Conservation (phyloP, 257 asterid genomes). For the Ilex aquifolium region DNA sequence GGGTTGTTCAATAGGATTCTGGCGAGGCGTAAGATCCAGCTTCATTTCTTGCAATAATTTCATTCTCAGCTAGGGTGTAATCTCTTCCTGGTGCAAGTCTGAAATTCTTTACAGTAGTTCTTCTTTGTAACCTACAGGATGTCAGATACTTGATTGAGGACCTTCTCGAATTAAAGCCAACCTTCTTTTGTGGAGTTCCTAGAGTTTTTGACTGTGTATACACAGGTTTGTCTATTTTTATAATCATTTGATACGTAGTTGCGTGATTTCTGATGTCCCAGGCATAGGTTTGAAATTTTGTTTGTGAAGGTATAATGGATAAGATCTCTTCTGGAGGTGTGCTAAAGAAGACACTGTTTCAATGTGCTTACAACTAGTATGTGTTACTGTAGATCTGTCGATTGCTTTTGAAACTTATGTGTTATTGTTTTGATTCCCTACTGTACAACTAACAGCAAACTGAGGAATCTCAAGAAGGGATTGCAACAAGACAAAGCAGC, state of each 20-base stretch:
- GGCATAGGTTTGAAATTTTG: conserved; percentile 6
- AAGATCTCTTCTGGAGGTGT: conserved; percentile 72
- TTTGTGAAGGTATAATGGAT: conserved; percentile 53
- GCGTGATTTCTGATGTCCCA: not conserved
- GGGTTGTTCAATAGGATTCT: conserved; percentile 84
- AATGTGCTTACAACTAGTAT: conserved; percentile 75
- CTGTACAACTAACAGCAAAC: conserved; percentile 39
- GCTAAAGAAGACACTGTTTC: conserved; percentile 64
- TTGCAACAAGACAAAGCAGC: conserved; percentile 79
- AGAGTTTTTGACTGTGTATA: conserved; percentile 79
- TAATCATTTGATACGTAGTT: not conserved
- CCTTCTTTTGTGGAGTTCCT: conserved; percentile 90
- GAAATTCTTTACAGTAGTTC: not conserved
- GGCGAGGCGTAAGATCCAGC: conserved; percentile 80
- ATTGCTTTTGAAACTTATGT: not conserved
- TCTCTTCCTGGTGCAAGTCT: too few relatives aligned
- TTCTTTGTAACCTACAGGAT: conserved; percentile 48
- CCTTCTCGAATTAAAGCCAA: conserved; percentile 75
- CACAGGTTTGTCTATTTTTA: conserved; percentile 43
- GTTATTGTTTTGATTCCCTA: not conserved
- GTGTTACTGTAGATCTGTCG: conserved; percentile 11
- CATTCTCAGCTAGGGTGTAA: not conserved
- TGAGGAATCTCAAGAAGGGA: conserved; percentile 81
- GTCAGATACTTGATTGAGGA: conserved; percentile 79
- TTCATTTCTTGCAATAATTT: not conserved